Evolutionary conservation across 1,139 yeast species (phyloP).

Genomic region (Lodderomyces metapsilosis): DNA sequence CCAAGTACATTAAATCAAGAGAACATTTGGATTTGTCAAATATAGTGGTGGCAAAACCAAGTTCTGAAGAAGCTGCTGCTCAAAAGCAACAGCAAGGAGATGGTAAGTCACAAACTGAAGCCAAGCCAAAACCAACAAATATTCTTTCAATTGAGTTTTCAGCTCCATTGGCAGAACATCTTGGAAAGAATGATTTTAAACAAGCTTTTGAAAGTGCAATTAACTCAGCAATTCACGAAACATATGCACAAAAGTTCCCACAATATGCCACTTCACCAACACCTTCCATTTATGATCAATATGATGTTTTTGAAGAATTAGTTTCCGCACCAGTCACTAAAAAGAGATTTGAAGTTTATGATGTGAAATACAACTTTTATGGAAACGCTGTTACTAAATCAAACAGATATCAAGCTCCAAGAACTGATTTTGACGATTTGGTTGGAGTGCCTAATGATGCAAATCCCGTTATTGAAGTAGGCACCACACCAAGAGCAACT

Average conservation of each 20-base stretch:
- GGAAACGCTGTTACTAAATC: constrained; percentile 13
- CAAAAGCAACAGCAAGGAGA: constrained; percentile 12
- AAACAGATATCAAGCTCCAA: constrained; percentile 5
- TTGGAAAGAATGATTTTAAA: constrained; percentile 29
- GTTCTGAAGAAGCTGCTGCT: constrained; percentile 4
- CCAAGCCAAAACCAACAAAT: constrained; percentile 29
- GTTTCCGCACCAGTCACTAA: constrained; percentile 56
- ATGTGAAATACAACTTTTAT: constrained; percentile 28
- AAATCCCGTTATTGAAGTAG: constrained; percentile 5
- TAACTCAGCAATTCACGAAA: constrained; percentile 30
- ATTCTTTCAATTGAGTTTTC: constrained; percentile 26
- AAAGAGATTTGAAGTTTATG: constrained; percentile 53
- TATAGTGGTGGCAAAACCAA: constrained; percentile 52
- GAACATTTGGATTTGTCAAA: constrained; percentile 76
- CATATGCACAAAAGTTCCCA: constrained; percentile 45
- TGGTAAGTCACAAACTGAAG: constrained; percentile 10
- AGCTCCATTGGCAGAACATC: constrained; percentile 26
- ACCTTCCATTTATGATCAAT: constrained; percentile 26
- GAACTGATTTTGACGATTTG: constrained; percentile 39
- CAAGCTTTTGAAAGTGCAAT: constrained; percentile 32
- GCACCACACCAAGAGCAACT: constrained; percentile 24
- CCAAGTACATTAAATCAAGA: constrained; percentile 55
- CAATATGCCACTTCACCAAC: constrained; percentile 47
- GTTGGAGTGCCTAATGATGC: constrained; percentile 32
- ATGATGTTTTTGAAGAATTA: constrained; percentile 66